Evolutionary conservation across 257 asterid genomes (phyloP).

Genomic region (Lycium barbarum): DNA sequence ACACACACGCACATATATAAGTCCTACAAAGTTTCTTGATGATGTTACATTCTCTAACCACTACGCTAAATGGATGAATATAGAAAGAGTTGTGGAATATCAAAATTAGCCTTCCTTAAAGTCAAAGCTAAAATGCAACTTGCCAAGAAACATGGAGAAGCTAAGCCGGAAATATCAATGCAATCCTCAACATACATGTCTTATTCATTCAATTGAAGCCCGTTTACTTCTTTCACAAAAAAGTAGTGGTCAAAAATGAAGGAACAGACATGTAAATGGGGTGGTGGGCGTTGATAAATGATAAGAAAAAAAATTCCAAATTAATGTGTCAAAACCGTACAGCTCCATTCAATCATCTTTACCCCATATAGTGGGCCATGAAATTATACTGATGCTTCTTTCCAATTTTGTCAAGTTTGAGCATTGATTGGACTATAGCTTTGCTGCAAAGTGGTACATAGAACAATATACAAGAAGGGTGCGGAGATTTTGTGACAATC

Average conservation of each 20-base stretch:
- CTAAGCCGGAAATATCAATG: background rate
- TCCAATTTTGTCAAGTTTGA: slow-evolving; percentile 19
- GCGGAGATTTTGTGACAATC: background rate
- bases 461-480: slow-evolving; percentile 17
- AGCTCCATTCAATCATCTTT: slow-evolving; percentile 3
- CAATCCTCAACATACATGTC: slow-evolving; percentile 20
- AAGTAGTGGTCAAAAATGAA: slow-evolving; percentile 6
- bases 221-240: background rate
- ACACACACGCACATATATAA: too few relatives aligned
- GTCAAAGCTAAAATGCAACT: background rate
- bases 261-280: slow-evolving; percentile 1
- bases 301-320: background rate
- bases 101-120: background rate
- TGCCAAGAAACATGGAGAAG: slow-evolving; percentile 26
- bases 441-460: slow-evolving; percentile 18
- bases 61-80: too few relatives aligned
- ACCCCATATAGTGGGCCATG: background rate
- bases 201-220: slow-evolving; percentile 12
- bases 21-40: too few relatives aligned
- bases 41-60: too few relatives aligned
- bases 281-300: background rate
- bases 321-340: slow-evolving; percentile 29
- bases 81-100: too few relatives aligned
- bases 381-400: slow-evolving; percentile 18
- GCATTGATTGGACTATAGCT: background rate